Evolutionary conservation across 106 monocot genomes (phyloP).

Genomic region (Phalaenopsis equestris): DNA sequence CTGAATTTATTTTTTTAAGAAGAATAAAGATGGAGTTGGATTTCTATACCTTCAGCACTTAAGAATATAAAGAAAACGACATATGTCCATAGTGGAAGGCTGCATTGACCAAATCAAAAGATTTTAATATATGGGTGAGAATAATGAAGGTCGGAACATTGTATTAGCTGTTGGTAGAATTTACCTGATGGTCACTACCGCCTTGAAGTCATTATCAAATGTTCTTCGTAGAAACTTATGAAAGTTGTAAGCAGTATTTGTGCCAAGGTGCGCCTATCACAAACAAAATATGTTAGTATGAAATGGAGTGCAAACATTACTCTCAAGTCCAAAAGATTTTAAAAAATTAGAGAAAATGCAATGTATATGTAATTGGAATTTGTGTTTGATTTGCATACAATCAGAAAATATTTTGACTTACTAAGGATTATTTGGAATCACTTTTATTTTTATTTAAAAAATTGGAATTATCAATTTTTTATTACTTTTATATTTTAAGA

Average conservation of each 20-base stretch:
- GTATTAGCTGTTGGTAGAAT: neutral
- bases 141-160: neutral
- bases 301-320: too few species aligned
- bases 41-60: slow-evolving; percentile 32
- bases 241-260: slow-evolving; percentile 18
- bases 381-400: too few species aligned
- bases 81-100: slow-evolving; percentile 39
- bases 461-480: too few species aligned
- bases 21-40: neutral
- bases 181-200: slow-evolving; percentile 38
- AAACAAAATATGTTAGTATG: neutral
- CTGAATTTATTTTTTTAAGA: too few species aligned
- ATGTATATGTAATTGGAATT: too few species aligned
- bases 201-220: slow-evolving; percentile 40
- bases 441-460: too few species aligned
- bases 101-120: slow-evolving; percentile 17
- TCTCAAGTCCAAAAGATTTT: too few species aligned
- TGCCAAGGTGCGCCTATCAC: slow-evolving; percentile 11
- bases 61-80: slow-evolving; percentile 38
- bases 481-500: too few species aligned
- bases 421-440: too few species aligned
- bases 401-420: too few species aligned
- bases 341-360: too few species aligned
- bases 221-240: slow-evolving; percentile 40
- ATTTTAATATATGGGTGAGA: neutral